Evolutionary conservation across 805 yeast genomes (phyloP), one percentile per base, ranked within the genome.

Genomic region (Ogataea dorogensis): DNA sequence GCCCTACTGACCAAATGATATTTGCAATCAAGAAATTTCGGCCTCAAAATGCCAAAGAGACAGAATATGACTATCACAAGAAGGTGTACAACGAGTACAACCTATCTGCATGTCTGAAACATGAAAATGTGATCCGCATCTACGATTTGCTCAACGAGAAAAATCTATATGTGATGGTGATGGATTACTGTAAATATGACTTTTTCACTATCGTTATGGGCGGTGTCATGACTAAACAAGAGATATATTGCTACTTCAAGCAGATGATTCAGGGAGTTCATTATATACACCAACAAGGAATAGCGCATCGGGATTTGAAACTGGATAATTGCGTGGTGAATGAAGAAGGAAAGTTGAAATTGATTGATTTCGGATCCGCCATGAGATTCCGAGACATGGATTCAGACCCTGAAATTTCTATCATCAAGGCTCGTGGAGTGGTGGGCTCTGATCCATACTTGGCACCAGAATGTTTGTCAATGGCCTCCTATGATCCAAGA

Each of bases 401-500:
- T 2, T 13, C 27, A 2, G 76, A 73, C 35, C 58, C 61, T 6
- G 74, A 9, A 12, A 7, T 70, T 37, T 25, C 38, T 18, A 71
- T 77, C 15, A 77, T 83, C 12, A 66, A 71, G 40, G 88, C 96
- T 0, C 71, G 75, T 26, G 98, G 98, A 11, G 75, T 91, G 15
- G 95, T 91, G 9, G 98, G 98, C 11, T 84, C 95, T 2, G 98
- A 91, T 60, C 98, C 98, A 2, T 91, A 91, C 55, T 65, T 91
- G 43, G 93, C 97, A 0, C 98, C 98, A 0, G 98, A 91, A 59
- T 89, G 91, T 27, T 70, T 91, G 38, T 55, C 64, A 14, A 38
- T 51, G 39, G 43, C 60, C 5, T 50, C 58, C 28, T 91, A 91
- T 59, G 96, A 91, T 58, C 93, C 97, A 13, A 75, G 93, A 33